These are phyloP conservation scores for Ceratobasidium sp. DNA, from an alignment of 1,284 basidiomycete species.

Conservation along the genomic window DNA sequence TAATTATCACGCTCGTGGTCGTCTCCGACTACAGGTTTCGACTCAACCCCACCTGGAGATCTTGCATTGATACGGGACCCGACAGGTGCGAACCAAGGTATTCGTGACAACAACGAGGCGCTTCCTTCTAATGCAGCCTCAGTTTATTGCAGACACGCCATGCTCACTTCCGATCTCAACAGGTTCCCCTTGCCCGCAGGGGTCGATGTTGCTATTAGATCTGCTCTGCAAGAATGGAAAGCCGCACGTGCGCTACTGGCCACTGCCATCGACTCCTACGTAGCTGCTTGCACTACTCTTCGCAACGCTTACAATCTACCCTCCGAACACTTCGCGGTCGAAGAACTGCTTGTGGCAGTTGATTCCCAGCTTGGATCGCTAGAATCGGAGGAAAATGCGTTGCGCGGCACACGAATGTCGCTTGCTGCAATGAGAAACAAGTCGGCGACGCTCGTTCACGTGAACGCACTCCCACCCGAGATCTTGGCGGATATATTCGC, in stretches of 20 bases:
- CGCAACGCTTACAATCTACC: not conserved
- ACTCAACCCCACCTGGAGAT: not conserved
- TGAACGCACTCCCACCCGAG: conserved; percentile 24
- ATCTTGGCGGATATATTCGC: conserved; percentile 18
- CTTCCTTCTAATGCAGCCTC: not conserved
- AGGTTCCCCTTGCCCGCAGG: not conserved
- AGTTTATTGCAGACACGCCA: not conserved
- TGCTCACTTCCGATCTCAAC: not conserved
- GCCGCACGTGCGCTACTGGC: conserved; percentile 1
- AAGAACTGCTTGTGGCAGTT: not conserved
- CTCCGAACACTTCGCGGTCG: not conserved
- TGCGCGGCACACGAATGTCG: conserved; percentile 17
- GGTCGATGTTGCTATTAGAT: not conserved
- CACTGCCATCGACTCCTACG: not conserved
- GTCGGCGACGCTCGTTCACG: not conserved
- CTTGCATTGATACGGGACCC: not conserved
- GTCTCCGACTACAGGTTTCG: not conserved
- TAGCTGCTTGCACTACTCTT: not conserved
- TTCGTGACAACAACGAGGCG: not conserved
- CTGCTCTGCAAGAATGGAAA: conserved; percentile 13
- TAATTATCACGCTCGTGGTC: not conserved
- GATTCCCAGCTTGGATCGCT: conserved; percentile 6
- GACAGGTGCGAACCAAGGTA: not conserved
- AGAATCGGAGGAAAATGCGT: not conserved
- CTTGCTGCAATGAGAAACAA: conserved; percentile 17